Percentiles rank a stretch among this genome's conserved stretches.
Conservation (phyloP, 306 rosid species). For the Begonia loranthoides region DNA sequence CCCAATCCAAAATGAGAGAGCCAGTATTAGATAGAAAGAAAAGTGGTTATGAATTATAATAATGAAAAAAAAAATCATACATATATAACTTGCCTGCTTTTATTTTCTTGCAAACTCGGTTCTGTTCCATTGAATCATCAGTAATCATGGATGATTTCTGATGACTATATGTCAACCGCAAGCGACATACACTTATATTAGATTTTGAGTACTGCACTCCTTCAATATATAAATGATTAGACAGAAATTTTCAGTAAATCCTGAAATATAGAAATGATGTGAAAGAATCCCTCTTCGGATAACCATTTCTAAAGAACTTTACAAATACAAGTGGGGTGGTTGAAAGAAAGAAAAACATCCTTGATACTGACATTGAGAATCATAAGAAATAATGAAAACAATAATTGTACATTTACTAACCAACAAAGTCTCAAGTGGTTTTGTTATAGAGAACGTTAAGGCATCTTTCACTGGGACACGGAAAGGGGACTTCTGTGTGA, state of each 20-base stretch:
- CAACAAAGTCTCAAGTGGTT: constrained; percentile 51
- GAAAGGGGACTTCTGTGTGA: constrained; percentile 27
- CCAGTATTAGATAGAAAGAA: too few relatives aligned
- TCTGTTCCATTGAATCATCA: constrained; percentile 20
- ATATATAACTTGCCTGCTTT: constrained; percentile 41
- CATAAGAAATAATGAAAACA: too few relatives aligned
- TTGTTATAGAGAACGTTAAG: constrained; percentile 32
- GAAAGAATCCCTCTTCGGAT: neutral
- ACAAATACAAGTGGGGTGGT: too few relatives aligned
- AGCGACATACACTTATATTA: constrained; percentile 32
- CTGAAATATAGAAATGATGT: neutral
- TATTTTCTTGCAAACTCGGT: constrained; percentile 43
- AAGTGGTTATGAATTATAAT: too few relatives aligned
- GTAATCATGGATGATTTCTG: constrained; percentile 17
- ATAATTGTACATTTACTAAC: constrained; percentile 25
- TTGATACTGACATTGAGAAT: too few relatives aligned
- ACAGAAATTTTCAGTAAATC: neutral
- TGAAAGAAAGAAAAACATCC: too few relatives aligned
- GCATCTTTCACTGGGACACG: constrained; percentile 65
- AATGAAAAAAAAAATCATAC: too few relatives aligned
- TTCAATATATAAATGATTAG: constrained; percentile 16
- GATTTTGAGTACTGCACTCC: constrained; percentile 58
- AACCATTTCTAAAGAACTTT: neutral
- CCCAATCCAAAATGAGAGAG: too few relatives aligned
- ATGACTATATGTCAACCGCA: constrained; percentile 48